A percentile compares a stretch with the other conserved stretches of the same genome.
Evolutionary conservation across 2,329 filamentous ascomycete species (phyloP).

Genomic region (Colletotrichum karsti): DNA sequence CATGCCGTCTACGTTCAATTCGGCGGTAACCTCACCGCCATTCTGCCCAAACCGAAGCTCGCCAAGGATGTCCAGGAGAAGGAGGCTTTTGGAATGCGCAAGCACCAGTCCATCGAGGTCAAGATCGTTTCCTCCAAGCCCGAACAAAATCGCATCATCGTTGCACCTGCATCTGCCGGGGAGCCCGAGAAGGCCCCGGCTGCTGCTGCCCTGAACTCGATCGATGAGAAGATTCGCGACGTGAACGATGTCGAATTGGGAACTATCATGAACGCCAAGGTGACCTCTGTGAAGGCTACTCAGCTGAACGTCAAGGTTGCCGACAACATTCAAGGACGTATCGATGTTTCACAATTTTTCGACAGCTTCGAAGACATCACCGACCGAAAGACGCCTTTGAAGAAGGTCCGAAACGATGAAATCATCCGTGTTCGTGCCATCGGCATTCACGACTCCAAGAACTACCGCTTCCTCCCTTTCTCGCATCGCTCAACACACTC

Average conservation of each 20-base stretch:
- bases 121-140: slow-evolving; percentile 78
- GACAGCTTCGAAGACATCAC: slow-evolving; percentile 88
- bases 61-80: slow-evolving; percentile 73
- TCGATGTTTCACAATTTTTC: slow-evolving; percentile 91
- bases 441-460: slow-evolving; percentile 88
- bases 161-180: slow-evolving; percentile 57
- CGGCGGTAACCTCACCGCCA: slow-evolving; percentile 76
- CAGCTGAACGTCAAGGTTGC: slow-evolving; percentile 92
- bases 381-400: slow-evolving; percentile 83
- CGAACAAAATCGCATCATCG: slow-evolving; percentile 73
- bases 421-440: slow-evolving; percentile 79
- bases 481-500: slow-evolving; percentile 84
- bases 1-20: slow-evolving; percentile 92
- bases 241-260: slow-evolving; percentile 81
- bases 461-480: slow-evolving; percentile 91
- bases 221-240: slow-evolving; percentile 71
- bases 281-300: slow-evolving; percentile 87
- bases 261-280: slow-evolving; percentile 76
- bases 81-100: slow-evolving; percentile 81
- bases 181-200: slow-evolving; percentile 37
- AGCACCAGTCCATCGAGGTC: slow-evolving; percentile 78
- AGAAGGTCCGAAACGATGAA: slow-evolving; percentile 76
- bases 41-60: slow-evolving; percentile 83
- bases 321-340: slow-evolving; percentile 89
- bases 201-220: slow-evolving; percentile 50